Conservation (phyloP, 768 basidiomycete species). For the Gymnopilus junonius region DNA sequence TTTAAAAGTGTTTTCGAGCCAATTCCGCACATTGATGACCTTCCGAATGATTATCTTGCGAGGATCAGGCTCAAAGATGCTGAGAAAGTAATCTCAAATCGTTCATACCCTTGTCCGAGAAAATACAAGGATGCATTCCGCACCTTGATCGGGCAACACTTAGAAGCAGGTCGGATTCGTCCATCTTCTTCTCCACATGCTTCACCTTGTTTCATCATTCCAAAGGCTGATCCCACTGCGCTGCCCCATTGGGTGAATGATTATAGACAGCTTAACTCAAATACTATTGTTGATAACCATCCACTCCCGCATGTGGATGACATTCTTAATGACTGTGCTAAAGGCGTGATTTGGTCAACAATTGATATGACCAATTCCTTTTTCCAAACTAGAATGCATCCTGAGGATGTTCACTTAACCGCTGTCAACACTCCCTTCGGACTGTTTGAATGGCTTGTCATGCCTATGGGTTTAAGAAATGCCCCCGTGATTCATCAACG, state of each 20-base stretch:
- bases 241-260: conserved; percentile 36
- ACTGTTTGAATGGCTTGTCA: too few relatives aligned
- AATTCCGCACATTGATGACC: conserved; percentile 27
- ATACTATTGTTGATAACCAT: too few relatives aligned
- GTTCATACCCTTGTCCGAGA: conserved; percentile 33
- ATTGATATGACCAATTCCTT: too few relatives aligned
- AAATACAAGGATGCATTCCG: conserved; percentile 39
- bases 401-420: conserved; percentile 27
- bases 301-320: too few relatives aligned
- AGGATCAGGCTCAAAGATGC: conserved; percentile 31
- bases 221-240: conserved; percentile 28
- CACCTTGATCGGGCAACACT: conserved; percentile 33
- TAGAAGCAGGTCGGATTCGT: conserved; percentile 32
- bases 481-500: too few relatives aligned
- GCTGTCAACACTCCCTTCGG: too few relatives aligned
- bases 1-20: conserved; percentile 25
- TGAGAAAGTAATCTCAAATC: conserved; percentile 18
- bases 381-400: conserved; percentile 27
- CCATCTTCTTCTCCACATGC: conserved; percentile 31
- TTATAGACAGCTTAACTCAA: too few relatives aligned
- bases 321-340: too few relatives aligned
- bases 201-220: conserved; percentile 42
- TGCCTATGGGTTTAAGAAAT: too few relatives aligned
- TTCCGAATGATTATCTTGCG: conserved; percentile 26
- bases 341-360: too few relatives aligned